Evolutionary conservation across 1,139 yeast species (phyloP).

Genomic region (Debaryomyces singareniensis): DNA sequence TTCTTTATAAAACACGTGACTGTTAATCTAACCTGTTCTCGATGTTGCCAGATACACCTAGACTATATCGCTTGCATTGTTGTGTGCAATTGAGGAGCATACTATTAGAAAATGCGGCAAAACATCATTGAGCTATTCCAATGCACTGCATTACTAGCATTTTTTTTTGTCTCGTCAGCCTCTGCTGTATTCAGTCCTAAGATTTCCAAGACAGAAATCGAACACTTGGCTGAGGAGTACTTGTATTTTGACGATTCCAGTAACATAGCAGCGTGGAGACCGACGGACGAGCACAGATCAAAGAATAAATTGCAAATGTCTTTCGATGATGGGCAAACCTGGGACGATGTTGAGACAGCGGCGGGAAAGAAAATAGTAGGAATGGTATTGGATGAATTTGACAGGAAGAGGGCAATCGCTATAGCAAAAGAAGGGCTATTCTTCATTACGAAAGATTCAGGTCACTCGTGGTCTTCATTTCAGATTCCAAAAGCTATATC

Average conservation of each 20-base stretch:
- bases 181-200: background rate
- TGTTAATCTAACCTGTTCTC: no score
- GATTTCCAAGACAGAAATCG: background rate
- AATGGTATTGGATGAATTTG: slow-evolving; percentile 40
- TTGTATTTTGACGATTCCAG: slow-evolving; percentile 53
- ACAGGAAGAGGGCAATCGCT: slow-evolving; percentile 47
- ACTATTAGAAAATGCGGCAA: no score
- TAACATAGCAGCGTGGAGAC: slow-evolving; percentile 27
- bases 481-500: slow-evolving; percentile 12
- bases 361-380: slow-evolving; percentile 16
- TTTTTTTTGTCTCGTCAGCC: background rate
- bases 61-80: no score
- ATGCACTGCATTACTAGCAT: no score
- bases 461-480: slow-evolving; percentile 50
- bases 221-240: background rate
- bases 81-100: no score
- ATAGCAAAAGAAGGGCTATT: slow-evolving; percentile 34
- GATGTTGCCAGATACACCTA: no score
- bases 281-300: slow-evolving; percentile 16
- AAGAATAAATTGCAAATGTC: slow-evolving; percentile 33
- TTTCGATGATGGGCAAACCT: slow-evolving; percentile 51
- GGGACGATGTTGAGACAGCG: slow-evolving; percentile 33
- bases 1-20: no score
- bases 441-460: slow-evolving; percentile 51
- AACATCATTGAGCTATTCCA: no score